phyloP scores from a whole-genome alignment of 2,329 filamentous ascomycete genomes.

The Didymella arachidicola region DNA sequence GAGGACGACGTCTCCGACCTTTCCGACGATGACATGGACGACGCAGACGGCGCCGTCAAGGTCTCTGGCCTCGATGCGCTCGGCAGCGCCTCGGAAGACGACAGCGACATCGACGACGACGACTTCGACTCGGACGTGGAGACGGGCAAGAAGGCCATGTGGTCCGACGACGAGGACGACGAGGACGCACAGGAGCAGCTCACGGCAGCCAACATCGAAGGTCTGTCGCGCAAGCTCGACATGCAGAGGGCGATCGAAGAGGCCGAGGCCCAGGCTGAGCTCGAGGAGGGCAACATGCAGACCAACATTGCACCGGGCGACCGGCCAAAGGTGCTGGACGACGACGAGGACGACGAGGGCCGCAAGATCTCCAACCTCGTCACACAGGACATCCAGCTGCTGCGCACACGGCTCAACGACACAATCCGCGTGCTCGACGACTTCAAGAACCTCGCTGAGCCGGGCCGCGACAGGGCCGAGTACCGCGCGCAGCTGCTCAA shows the following conservation, averaged over 20 bases:
- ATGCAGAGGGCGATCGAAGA: conserved; percentile 77
- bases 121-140: conserved; percentile 65
- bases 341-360: conserved; percentile 66
- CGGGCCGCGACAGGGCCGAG: conserved; percentile 82
- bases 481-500: conserved; percentile 87
- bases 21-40: conserved; percentile 53
- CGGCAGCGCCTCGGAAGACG: conserved; percentile 48
- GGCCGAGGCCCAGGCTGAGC: conserved; percentile 82
- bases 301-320: conserved; percentile 86
- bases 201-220: conserved; percentile 95
- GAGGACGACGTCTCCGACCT: conserved; percentile 48
- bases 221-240: conserved; percentile 85
- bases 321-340: conserved; percentile 69
- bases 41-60: conserved; percentile 47
- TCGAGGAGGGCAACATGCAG: conserved; percentile 84
- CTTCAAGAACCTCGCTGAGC: conserved; percentile 81
- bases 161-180: conserved; percentile 96
- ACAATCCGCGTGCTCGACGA: conserved; percentile 91
- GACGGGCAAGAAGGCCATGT: conserved; percentile 69
- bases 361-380: conserved; percentile 70
- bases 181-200: conserved; percentile 88
- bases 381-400: conserved; percentile 81
- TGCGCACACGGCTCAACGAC: conserved; percentile 89
- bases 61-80: conserved; percentile 51
- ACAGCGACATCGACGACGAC: conserved; percentile 50